These are phyloP conservation scores for Myriosclerotinia duriaeana DNA, from an alignment of 2,329 filamentous ascomycete species.

Conservation along the genomic window DNA sequence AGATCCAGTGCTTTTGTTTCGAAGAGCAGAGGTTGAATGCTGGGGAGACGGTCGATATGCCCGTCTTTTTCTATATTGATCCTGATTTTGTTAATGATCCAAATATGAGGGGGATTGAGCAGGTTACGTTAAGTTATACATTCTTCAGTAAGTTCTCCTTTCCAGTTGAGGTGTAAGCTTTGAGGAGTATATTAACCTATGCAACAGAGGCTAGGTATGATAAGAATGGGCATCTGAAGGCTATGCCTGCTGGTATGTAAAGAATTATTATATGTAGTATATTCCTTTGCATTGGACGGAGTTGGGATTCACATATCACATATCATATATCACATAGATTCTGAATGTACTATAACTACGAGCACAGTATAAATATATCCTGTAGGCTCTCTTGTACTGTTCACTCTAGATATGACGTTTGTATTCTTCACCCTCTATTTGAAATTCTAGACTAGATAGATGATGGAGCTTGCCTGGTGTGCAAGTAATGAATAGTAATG, in stretches of 20 bases:
- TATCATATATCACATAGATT: conserved; percentile 6
- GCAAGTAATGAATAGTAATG: no score
- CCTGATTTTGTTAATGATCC: conserved; percentile 90
- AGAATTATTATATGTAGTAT: conserved; percentile 24
- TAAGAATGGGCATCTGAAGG: conserved; percentile 66
- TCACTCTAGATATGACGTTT: background rate
- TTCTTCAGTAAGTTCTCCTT: conserved; percentile 84
- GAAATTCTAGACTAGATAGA: no score
- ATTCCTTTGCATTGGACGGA: conserved; percentile 27
- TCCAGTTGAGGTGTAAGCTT: background rate
- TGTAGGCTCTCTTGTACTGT: background rate
- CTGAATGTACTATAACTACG: background rate
- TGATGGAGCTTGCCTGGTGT: no score
- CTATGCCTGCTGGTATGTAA: conserved; percentile 32
- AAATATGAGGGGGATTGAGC: conserved; percentile 91
- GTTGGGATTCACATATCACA: conserved; percentile 25
- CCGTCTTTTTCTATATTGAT: conserved; percentile 98
- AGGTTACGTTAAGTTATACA: conserved; percentile 93
- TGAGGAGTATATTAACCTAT: background rate
- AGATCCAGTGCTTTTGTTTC: conserved; percentile 99
- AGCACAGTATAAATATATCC: background rate
- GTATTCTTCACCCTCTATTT: no score
- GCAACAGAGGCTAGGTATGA: conserved; percentile 76
- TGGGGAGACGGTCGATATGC: conserved; percentile 98
- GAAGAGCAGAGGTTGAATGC: conserved; percentile 93